Evolutionary conservation across 2,329 filamentous ascomycete species (phyloP).

Genomic region (Clonostachys chloroleuca): DNA sequence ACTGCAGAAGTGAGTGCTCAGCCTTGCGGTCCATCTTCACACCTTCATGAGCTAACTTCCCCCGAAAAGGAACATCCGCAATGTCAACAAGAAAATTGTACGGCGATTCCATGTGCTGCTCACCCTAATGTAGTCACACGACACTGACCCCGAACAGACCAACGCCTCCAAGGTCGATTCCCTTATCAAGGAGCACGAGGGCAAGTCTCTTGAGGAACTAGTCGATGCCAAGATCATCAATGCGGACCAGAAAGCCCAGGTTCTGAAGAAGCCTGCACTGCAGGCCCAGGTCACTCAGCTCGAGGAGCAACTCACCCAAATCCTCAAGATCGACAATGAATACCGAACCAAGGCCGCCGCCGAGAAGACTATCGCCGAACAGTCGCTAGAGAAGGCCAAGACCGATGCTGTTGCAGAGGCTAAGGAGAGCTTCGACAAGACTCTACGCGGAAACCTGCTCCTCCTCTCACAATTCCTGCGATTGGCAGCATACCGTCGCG

Average conservation of each 20-base stretch:
- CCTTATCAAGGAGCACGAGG: constrained; percentile 64
- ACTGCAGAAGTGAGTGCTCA: constrained; percentile 71
- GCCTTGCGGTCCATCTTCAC: background rate
- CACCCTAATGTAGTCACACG: background rate
- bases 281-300: constrained; percentile 63
- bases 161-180: constrained; percentile 69
- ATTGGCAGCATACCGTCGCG: constrained; percentile 70
- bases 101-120: constrained; percentile 28
- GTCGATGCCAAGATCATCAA: constrained; percentile 72
- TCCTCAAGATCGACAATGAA: constrained; percentile 72
- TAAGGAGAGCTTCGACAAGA: constrained; percentile 46
- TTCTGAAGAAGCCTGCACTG: constrained; percentile 71
- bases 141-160: constrained; percentile 36
- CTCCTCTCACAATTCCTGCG: constrained; percentile 76
- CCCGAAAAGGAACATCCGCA: constrained; percentile 72
- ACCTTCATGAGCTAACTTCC: too few relatives aligned
- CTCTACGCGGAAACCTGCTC: constrained; percentile 59
- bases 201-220: constrained; percentile 69
- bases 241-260: constrained; percentile 71
- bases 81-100: constrained; percentile 92
- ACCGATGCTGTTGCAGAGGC: constrained; percentile 46
- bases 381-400: constrained; percentile 51
- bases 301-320: constrained; percentile 70
- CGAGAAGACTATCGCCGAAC: constrained; percentile 58
- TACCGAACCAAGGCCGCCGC: constrained; percentile 57